phyloP scores from a whole-genome alignment of 2,329 filamentous ascomycete genomes.

The Colletotrichum sp. region DNA sequence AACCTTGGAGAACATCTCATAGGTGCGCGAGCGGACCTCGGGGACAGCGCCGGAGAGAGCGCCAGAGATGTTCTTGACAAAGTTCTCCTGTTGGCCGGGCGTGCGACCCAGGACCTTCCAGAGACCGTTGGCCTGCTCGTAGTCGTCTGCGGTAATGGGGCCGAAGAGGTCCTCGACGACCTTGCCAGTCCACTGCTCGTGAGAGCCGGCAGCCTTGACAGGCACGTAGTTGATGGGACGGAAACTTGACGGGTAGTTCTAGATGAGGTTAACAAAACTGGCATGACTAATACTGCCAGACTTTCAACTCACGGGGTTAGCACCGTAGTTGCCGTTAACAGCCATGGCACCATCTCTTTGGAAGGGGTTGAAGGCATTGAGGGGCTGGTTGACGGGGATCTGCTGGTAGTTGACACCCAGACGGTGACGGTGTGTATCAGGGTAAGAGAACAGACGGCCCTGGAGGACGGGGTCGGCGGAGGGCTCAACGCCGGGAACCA shows the following conservation, averaged over 20 bases:
- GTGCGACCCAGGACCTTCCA: conserved; percentile 54
- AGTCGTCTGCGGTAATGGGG: conserved; percentile 53
- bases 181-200: conserved; percentile 53
- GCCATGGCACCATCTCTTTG: conserved; percentile 77
- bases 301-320: conserved; percentile 44
- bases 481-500: conserved; percentile 68
- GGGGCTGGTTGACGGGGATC: conserved; percentile 65
- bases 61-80: conserved; percentile 62
- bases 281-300: too few relatives aligned
- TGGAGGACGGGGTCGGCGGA: conserved; percentile 68
- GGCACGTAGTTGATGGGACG: conserved; percentile 47
- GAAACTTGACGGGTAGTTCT: conserved; percentile 57
- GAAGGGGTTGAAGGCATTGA: conserved; percentile 67
- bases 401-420: conserved; percentile 69
- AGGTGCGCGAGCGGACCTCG: conserved; percentile 62
- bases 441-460: conserved; percentile 64
- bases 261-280: not conserved
- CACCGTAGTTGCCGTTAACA: conserved; percentile 68
- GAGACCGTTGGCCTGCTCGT: conserved; percentile 51
- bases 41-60: conserved; percentile 59
- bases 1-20: conserved; percentile 66
- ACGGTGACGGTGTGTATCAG: conserved; percentile 67
- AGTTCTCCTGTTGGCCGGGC: conserved; percentile 64
- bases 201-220: conserved; percentile 42
- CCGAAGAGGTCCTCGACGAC: conserved; percentile 49